phyloP scores from a whole-genome alignment of 2,329 filamentous ascomycete species.

The Ophiocordyceps sinensis region DNA sequence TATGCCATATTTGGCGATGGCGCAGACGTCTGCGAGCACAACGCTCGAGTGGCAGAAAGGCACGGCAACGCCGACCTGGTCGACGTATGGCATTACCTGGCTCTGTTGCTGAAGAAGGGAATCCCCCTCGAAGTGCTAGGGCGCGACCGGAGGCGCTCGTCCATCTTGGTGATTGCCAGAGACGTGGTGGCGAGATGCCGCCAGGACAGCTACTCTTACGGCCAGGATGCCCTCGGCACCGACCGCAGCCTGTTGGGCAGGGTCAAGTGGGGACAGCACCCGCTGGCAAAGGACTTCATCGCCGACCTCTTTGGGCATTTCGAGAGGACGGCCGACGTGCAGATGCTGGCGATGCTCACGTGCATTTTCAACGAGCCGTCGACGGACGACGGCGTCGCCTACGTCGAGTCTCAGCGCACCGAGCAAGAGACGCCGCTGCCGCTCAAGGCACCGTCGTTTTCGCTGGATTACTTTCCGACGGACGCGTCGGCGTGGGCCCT shows the following conservation, averaged over 20 bases:
- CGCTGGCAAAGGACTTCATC: constrained; percentile 47
- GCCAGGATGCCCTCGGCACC: constrained; percentile 4
- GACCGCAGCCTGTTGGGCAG: constrained; percentile 32
- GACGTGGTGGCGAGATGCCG: constrained; percentile 33
- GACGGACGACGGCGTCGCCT: constrained; percentile 39
- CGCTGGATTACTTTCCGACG: constrained; percentile 50
- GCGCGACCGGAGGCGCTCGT: constrained; percentile 38
- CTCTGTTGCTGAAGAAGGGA: constrained; percentile 61
- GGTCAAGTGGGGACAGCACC: constrained; percentile 55
- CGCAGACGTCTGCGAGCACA: constrained; percentile 69
- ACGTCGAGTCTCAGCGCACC: constrained; percentile 39
- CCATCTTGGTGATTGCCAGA: constrained; percentile 54
- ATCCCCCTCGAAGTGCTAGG: constrained; percentile 54
- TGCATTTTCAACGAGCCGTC: constrained; percentile 53
- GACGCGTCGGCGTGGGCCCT: constrained; percentile 39
- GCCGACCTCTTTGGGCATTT: constrained; percentile 48
- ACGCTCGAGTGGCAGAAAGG: constrained; percentile 61
- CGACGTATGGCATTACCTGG: constrained; percentile 72
- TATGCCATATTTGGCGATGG: constrained; percentile 79
- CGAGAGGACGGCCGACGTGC: constrained; percentile 46
- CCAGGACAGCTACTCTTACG: constrained; percentile 2
- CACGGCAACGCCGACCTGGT: constrained; percentile 58
- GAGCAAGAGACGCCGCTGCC: constrained; percentile 48
- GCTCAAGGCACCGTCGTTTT: constrained; percentile 52
- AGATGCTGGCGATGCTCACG: constrained; percentile 59